Evolutionary conservation across 2,329 filamentous ascomycete species (phyloP), one percentile per base, ranked within the genome.

Genomic region (Aspergillus flavus): DNA sequence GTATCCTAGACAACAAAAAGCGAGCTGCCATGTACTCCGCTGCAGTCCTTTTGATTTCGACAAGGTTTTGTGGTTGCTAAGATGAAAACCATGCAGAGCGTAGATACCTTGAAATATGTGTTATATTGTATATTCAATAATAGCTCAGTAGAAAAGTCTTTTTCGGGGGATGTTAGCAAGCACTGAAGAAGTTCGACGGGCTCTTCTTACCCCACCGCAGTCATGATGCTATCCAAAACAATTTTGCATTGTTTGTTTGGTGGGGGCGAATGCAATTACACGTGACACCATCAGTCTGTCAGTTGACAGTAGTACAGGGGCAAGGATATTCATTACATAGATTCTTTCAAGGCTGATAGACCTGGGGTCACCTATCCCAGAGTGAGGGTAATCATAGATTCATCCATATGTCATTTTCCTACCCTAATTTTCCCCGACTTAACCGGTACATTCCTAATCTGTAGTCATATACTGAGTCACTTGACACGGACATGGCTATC

Each of bases 171-270:
- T 46, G n/a, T 23, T 46, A 23, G 5, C 10, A 52, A 21, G 54
- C n/a, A 19, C 9, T 39, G 11, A 26, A 36, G 53, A 39, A 39
- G 23, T 50, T 50, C 12, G 21, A 11, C n/a, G 32, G 4, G n/a
- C 46, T 55, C 60, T 52, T 53, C 32, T 52, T 61, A 48, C 64
- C 66, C 66, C 68, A 67, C 66, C 61, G 57, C 58, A 58, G 61
- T 56, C 53, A 60, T 67, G 64, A 66, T 64, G 66, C 63, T 67
- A 64, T 54, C 64, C 64, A 64, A 46, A 58, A 41, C 6, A 28
- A 23, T 57, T 72, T 72, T 72, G 70, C 69, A 68, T 11, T 69
- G 70, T 72, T 72, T 72, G 69, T 50, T 63, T 53, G 6, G 32
- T 41, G 58, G 62, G 64, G 48, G 16, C 6, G n/a, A 16, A 6